Percentiles rank a stretch among this genome's conserved stretches.
These are phyloP conservation scores for Bipolaris sorokiniana DNA, from an alignment of 2,329 filamentous ascomycete species.

Conservation along the genomic window DNA sequence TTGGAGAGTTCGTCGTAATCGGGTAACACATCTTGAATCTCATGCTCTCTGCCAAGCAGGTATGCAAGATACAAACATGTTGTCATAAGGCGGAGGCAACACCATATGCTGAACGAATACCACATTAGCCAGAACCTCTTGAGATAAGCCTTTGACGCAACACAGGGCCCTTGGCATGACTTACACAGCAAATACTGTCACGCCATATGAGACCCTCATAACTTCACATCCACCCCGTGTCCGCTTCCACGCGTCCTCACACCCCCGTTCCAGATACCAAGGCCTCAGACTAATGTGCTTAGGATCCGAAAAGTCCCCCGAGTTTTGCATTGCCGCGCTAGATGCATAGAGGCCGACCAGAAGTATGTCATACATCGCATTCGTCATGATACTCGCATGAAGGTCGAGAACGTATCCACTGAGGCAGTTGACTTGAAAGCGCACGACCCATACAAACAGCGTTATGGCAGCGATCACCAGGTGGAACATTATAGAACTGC, in stretches of 20 bases:
- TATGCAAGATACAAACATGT: constrained; percentile 27
- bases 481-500: constrained; percentile 18
- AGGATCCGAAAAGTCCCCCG: constrained; percentile 23
- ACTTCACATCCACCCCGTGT: constrained; percentile 12
- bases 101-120: constrained; percentile 16
- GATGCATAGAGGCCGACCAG: constrained; percentile 25
- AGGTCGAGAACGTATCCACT: constrained; percentile 13
- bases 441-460: constrained; percentile 19
- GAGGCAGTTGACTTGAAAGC: constrained; percentile 17
- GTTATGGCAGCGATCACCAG: constrained; percentile 18
- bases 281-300: constrained; percentile 20
- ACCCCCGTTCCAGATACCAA: constrained; percentile 28
- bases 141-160: too few relatives aligned
- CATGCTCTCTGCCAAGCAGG: constrained; percentile 14
- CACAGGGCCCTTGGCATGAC: constrained; percentile 1
- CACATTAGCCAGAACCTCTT: background rate
- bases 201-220: constrained; percentile 13
- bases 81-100: constrained; percentile 11
- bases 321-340: constrained; percentile 16
- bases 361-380: constrained; percentile 25
- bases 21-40: constrained; percentile 1
- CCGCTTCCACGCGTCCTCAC: constrained; percentile 6
- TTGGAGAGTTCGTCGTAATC: background rate
- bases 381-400: constrained; percentile 13
- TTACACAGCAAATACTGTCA: constrained; percentile 21